Base-by-base conservation (phyloP, 2,329 filamentous ascomycete species). In the Diatrype stigma region DNA sequence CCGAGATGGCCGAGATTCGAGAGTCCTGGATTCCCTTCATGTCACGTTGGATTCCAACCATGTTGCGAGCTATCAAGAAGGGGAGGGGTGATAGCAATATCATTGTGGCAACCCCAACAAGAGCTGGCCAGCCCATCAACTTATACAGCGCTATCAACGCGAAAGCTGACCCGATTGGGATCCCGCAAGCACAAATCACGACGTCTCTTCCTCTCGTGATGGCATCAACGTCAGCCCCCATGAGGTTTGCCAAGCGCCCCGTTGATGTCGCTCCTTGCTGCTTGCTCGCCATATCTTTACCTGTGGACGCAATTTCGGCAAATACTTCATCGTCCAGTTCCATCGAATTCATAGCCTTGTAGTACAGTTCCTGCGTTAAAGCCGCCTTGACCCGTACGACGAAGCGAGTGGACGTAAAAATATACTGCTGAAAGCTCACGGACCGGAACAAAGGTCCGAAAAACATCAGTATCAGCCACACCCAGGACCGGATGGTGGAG, bases 151-250 rank as follows among this genome's bases (percentile, higher is more conserved):
- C 78, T 28, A 76, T 51, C 28, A 80, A 67, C 4, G 77, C 73
- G 35, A 81, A 64, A 14, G 71, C 57, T 6, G 76, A 77, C 16
- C 77, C 75, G 1, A 72, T 63, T 2, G 79, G 72, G 3, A 76
- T 67, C 14, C 77, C 76, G 30, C 74, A 66, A 2, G 64, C 50
- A 12, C 76, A 68, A 45, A 78, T 67, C 40, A 82, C 66, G 10
- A 80, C 65, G 55, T 84, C 80, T 35, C 79, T 72, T 8, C 77
- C 73, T 23, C 66, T 72, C 51, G 71, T 77, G 30, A 84, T 72
- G 26, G 78, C 76, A 49, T 83, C 79, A 10, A 84, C 71, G 56
- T 84, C 80, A 26, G 78, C 78, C 8, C 79, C 76, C 77, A 83
- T 82, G 48, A 84, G 69, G 50, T 80, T 83, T 14, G 77, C 76